These are phyloP conservation scores for Phalaenopsis equestris DNA, from an alignment of 106 monocot genomes.

Conservation along the genomic window DNA sequence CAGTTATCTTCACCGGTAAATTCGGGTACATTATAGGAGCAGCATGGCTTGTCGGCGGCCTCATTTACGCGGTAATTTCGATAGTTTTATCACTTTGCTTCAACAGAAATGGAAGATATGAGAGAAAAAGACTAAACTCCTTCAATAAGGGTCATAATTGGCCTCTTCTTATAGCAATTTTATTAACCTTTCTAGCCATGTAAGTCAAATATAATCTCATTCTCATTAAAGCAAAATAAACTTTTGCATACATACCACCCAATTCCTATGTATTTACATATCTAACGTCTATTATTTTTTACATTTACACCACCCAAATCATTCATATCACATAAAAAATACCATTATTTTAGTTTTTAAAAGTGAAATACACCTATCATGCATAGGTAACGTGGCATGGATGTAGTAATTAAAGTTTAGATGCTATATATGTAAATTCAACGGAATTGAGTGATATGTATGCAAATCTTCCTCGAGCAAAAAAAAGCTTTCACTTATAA, in stretches of 20 bases:
- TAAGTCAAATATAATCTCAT: slow-evolving; percentile 22
- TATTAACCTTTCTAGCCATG: slow-evolving; percentile 55
- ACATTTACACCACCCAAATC: too few species aligned
- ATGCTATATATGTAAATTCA: too few species aligned
- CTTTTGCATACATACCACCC: too few species aligned
- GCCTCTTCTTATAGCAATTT: slow-evolving; percentile 23
- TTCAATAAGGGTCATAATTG: slow-evolving; percentile 18
- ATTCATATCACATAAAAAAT: too few species aligned
- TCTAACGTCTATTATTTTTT: too few species aligned
- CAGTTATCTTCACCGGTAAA: slow-evolving; percentile 70
- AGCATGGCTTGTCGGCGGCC: slow-evolving; percentile 54
- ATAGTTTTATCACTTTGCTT: slow-evolving; percentile 20
- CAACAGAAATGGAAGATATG: slow-evolving; percentile 11
- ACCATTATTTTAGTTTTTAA: too few species aligned
- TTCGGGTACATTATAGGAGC: slow-evolving; percentile 64
- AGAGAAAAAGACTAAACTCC: slow-evolving; percentile 17
- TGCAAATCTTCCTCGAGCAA: too few species aligned
- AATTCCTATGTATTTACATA: too few species aligned
- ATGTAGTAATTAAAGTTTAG: too few species aligned
- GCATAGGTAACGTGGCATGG: too few species aligned
- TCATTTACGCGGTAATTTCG: slow-evolving; percentile 21
- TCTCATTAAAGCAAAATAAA: background rate
- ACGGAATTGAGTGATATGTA: too few species aligned
- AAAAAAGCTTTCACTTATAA: background rate
- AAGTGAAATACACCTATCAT: too few species aligned